Conservation (phyloP, 257 asterid species). For the Haberlea rhodopensis region DNA sequence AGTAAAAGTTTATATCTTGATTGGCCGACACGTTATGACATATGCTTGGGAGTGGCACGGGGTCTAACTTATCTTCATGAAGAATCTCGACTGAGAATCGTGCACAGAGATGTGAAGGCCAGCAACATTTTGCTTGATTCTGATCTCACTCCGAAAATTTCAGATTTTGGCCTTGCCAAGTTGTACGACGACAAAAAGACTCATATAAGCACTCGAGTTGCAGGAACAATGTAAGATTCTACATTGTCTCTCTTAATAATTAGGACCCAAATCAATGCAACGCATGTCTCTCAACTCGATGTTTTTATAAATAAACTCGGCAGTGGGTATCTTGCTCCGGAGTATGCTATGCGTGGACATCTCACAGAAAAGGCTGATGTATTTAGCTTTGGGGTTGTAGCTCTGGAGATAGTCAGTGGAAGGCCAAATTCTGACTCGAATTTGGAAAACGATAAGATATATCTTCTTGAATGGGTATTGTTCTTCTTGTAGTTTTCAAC, state of each 20-base stretch:
- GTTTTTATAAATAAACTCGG: background rate
- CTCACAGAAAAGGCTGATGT: constrained; percentile 68
- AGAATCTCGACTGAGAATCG: constrained; percentile 62
- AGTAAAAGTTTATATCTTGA: constrained; percentile 44
- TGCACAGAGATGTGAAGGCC: constrained; percentile 77
- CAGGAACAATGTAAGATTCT: constrained; percentile 74
- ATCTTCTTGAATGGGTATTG: constrained; percentile 78
- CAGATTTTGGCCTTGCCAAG: constrained; percentile 81
- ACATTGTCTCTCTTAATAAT: background rate
- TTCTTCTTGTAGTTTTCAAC: constrained; percentile 4
- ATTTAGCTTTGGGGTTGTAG: constrained; percentile 73
- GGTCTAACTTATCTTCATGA: constrained; percentile 74
- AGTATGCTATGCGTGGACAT: constrained; percentile 76
- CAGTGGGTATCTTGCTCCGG: constrained; percentile 83
- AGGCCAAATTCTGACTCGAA: constrained; percentile 58
- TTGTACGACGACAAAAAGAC: constrained; percentile 68
- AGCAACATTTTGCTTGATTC: constrained; percentile 72
- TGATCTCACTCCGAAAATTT: constrained; percentile 58
- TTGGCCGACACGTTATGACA: constrained; percentile 62
- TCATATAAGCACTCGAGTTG: constrained; percentile 82
- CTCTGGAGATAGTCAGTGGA: constrained; percentile 61
- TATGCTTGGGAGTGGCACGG: constrained; percentile 78
- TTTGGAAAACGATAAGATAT: constrained; percentile 48
- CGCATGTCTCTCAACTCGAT: background rate
- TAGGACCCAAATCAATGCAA: background rate